phyloP scores from a whole-genome alignment of 257 asterid genomes.

The Misopates orontium region DNA sequence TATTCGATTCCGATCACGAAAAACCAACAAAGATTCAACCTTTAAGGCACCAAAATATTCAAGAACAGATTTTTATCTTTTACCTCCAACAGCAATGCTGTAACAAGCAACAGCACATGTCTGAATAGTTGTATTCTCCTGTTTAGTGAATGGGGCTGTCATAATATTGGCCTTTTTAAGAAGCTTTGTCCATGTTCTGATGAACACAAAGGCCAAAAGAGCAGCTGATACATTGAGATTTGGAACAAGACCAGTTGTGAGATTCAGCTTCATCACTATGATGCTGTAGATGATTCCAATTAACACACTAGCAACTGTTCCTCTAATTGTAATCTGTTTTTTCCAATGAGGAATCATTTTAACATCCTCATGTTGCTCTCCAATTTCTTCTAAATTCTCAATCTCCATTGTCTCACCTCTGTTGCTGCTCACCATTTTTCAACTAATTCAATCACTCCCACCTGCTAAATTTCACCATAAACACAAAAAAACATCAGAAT shows the following conservation, averaged over 20 bases:
- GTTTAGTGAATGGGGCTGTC: slow-evolving; percentile 69
- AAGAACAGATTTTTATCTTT: neutral
- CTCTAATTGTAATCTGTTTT: slow-evolving; percentile 70
- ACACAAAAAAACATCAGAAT: no score
- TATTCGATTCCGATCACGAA: slow-evolving; percentile 18
- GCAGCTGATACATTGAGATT: slow-evolving; percentile 94
- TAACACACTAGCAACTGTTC: slow-evolving; percentile 59
- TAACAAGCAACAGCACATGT: slow-evolving; percentile 92
- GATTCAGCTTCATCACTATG: slow-evolving; percentile 74
- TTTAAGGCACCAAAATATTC: neutral
- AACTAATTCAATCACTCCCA: neutral
- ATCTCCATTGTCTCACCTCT: slow-evolving; percentile 34
- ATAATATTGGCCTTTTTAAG: slow-evolving; percentile 57
- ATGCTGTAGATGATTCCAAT: slow-evolving; percentile 71
- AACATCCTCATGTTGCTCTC: slow-evolving; percentile 31
- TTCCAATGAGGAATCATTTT: slow-evolving; percentile 77
- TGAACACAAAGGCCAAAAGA: slow-evolving; percentile 71
- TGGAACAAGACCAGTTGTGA: slow-evolving; percentile 80
- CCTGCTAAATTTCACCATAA: slow-evolving; percentile 14
- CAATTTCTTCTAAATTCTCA: slow-evolving; percentile 31
- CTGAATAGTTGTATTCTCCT: slow-evolving; percentile 83
- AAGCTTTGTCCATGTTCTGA: slow-evolving; percentile 69
- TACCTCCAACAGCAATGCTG: slow-evolving; percentile 83
- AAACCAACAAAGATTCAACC: neutral
- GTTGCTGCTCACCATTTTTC: slow-evolving; percentile 30